Percentiles rank a stretch among this genome's conserved stretches.
Conservation (phyloP, 352 stramenopile species). For the Phytopythium kandeliae region DNA sequence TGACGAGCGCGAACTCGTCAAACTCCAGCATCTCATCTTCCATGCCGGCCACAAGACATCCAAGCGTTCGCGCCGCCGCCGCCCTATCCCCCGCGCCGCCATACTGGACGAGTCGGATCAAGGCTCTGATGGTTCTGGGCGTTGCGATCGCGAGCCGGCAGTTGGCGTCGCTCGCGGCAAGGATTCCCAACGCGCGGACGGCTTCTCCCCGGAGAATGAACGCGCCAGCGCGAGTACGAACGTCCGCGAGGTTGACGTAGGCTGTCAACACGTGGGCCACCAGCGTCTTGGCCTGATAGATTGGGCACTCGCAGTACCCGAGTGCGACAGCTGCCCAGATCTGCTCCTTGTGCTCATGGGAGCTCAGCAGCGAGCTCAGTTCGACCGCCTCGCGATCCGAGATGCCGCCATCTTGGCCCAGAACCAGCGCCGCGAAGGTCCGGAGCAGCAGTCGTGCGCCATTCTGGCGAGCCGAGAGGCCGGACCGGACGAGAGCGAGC, state of each 20-base stretch:
- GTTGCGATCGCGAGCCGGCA: not conserved
- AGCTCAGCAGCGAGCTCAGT: not conserved
- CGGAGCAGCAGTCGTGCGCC: not conserved
- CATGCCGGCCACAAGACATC: not conserved
- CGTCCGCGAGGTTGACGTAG: not conserved
- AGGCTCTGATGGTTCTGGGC: not conserved
- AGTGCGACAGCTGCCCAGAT: not conserved
- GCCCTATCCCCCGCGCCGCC: not conserved
- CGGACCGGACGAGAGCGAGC: not conserved
- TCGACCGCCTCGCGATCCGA: not conserved
- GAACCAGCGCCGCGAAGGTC: not conserved
- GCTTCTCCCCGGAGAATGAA: not conserved
- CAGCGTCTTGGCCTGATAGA: not conserved
- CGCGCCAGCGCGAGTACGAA: not conserved
- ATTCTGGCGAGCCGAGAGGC: not conserved
- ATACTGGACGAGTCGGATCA: not conserved
- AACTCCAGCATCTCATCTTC: not conserved
- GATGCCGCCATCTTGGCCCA: not conserved
- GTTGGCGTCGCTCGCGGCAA: not conserved
- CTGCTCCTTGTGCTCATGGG: not conserved
- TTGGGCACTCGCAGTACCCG: not conserved
- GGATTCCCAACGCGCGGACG: not conserved
- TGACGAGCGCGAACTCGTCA: not conserved
- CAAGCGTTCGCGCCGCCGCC: not conserved
- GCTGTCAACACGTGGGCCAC: not conserved